Base-by-base conservation (phyloP, 2,329 filamentous ascomycete genomes). In the Fusarium algeriense region DNA sequence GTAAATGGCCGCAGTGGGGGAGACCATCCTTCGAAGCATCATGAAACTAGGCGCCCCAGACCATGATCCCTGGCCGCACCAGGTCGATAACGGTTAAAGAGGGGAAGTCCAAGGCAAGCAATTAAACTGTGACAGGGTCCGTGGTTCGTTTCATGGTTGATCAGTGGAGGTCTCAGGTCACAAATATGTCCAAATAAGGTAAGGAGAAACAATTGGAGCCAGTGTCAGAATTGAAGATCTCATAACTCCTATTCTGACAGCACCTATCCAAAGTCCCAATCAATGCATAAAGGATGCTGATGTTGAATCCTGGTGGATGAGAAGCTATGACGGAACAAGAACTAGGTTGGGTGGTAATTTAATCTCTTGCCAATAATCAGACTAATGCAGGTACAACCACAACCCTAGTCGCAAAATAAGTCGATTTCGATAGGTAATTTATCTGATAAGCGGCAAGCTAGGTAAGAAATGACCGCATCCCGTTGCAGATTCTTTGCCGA, bases 21-120 rank as follows among this genome's bases (percentile, higher is more conserved):
- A 63, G 46, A 37, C 43, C 57, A 68, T 68, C 67, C 74, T 75
- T 72, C 45, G 58, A 71, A 63, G 74, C 50, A 67, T 64, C 44
- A 48, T 76, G 74, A 76, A 76, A 76, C 74, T 63, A 53, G 44
- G 46, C 38, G 64, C 60, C 65, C 66, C 56, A 49, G 73, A 61
- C 66, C 43, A 46, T 34, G 43, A 62, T 45, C 60, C 69, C 60
- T 67, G 44, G 65, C 54, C 65, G 43, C 60, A 58, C 52, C 69
- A 48, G 60, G 66, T 70, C 46, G 56, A 73, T 70, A 71, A 73
- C 57, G 70, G 55, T 58, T 55, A 40, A 53, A 59, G 66, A 70
- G 69, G 70, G 70, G 69, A 57, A 64, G 34, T 56, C 69, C 69
- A 63, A 63, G 64, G 56, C 23, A 55, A 63, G 70, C 66, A 72